These are phyloP conservation scores for Sphenostylis stenocarpa DNA, from an alignment of 306 rosid species.

Conservation along the genomic window DNA sequence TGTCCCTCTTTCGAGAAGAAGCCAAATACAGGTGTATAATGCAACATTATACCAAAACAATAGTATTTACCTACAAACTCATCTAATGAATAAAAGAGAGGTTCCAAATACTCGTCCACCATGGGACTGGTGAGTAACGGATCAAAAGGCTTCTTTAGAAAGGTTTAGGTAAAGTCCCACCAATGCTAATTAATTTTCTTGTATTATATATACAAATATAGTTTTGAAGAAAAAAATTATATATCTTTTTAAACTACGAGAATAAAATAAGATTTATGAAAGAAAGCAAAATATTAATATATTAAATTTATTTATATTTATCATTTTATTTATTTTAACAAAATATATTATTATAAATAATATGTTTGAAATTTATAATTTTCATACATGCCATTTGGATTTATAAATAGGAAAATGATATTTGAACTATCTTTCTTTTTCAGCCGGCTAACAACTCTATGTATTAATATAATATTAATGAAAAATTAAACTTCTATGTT, in stretches of 20 bases:
- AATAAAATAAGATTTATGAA: not conserved
- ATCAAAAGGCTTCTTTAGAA: not conserved
- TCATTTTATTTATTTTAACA: not conserved
- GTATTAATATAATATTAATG: too few species aligned
- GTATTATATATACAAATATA: not conserved
- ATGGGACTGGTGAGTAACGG: not conserved
- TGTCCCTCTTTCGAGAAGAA: not conserved
- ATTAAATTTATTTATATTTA: not conserved
- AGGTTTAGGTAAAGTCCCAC: slow-evolving; percentile 4
- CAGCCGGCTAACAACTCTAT: too few species aligned
- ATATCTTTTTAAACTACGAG: not conserved
- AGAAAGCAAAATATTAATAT: not conserved
- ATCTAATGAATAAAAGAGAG: not conserved
- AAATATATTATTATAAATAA: not conserved
- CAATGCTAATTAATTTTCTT: not conserved
- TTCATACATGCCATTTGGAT: not conserved
- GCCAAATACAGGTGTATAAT: not conserved
- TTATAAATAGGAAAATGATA: too few species aligned
- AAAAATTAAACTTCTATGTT: too few species aligned
- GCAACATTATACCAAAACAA: not conserved
- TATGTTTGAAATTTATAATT: too few species aligned
- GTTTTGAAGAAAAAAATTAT: not conserved
- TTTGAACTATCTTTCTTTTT: too few species aligned
- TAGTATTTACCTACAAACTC: not conserved
- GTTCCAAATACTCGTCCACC: not conserved